These are phyloP conservation scores for Plenodomus biglobosus DNA, from an alignment of 2,329 filamentous ascomycete species.

Conservation along the genomic window DNA sequence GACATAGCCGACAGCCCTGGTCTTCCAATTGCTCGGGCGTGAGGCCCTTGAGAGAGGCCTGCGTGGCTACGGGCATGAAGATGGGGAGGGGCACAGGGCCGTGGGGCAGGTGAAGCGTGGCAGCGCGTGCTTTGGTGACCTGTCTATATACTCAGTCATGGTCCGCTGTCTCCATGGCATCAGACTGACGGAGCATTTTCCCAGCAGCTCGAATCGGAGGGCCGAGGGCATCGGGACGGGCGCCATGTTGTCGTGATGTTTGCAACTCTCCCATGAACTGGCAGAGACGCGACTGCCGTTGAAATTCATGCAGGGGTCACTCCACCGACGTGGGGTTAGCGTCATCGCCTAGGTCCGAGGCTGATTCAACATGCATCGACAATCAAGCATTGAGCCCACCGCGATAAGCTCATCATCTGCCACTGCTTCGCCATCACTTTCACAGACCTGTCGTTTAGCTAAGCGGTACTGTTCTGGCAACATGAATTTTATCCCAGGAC, in stretches of 20 bases:
- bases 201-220: conserved; percentile 43
- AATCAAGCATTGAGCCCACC: too few species aligned
- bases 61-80: conserved; percentile 98
- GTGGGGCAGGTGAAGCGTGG: conserved; percentile 84
- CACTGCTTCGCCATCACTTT: too few species aligned
- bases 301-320: conserved; percentile 2
- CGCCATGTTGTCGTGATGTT: conserved; percentile 28
- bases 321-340: neutral
- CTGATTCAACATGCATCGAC: too few species aligned
- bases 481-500: too few species aligned
- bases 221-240: conserved; percentile 41
- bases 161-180: neutral
- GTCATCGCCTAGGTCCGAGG: neutral
- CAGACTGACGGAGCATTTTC: conserved; percentile 41
- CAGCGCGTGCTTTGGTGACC: conserved; percentile 93
- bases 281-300: neutral
- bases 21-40: conserved; percentile 90
- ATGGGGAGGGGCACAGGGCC: conserved; percentile 86
- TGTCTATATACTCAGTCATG: conserved; percentile 56
- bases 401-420: too few species aligned
- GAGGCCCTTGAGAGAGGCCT: conserved; percentile 90
- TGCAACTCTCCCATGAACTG: conserved; percentile 1
- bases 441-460: too few species aligned
- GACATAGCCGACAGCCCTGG: conserved; percentile 83
- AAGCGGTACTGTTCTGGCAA: too few species aligned